A percentile compares a stretch with the other conserved stretches of the same genome.
These are phyloP conservation scores for Pleurotus pulmonarius DNA, from an alignment of 768 basidiomycete species.

Conservation along the genomic window DNA sequence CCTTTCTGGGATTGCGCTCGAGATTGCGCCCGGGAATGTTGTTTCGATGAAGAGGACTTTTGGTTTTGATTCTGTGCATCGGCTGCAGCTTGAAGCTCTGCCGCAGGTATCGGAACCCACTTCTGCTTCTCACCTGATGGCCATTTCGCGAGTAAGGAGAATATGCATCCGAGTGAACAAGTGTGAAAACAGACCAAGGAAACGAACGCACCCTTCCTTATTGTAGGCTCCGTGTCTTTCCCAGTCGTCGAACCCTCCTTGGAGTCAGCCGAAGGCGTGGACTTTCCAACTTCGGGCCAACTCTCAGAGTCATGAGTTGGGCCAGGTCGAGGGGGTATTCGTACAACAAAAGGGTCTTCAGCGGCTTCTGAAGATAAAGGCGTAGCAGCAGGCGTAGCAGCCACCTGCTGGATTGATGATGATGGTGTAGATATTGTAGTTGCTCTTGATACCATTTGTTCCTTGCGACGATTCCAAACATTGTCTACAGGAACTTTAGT, in stretches of 20 bases:
- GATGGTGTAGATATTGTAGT: background rate
- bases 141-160: background rate
- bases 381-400: background rate
- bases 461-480: constrained; percentile 26
- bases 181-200: background rate
- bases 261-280: constrained; percentile 12
- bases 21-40: constrained; percentile 17
- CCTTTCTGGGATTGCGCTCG: constrained; percentile 16
- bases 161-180: background rate
- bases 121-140: constrained; percentile 51
- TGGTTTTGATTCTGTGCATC: constrained; percentile 28
- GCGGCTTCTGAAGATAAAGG: background rate
- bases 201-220: constrained; percentile 23
- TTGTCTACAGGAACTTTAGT: constrained; percentile 20
- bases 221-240: constrained; percentile 1
- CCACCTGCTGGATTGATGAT: background rate
- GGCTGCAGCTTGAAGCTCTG: constrained; percentile 51
- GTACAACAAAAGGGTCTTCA: constrained; percentile 10
- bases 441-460: constrained; percentile 18
- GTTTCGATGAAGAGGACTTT: background rate
- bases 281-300: constrained; percentile 45
- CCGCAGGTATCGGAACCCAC: constrained; percentile 57
- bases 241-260: constrained; percentile 11
- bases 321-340: constrained; percentile 6
- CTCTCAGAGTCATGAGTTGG: constrained; percentile 29